Base-by-base conservation (phyloP, 139 green algal genomes). In the Gonium pectorale region DNA sequence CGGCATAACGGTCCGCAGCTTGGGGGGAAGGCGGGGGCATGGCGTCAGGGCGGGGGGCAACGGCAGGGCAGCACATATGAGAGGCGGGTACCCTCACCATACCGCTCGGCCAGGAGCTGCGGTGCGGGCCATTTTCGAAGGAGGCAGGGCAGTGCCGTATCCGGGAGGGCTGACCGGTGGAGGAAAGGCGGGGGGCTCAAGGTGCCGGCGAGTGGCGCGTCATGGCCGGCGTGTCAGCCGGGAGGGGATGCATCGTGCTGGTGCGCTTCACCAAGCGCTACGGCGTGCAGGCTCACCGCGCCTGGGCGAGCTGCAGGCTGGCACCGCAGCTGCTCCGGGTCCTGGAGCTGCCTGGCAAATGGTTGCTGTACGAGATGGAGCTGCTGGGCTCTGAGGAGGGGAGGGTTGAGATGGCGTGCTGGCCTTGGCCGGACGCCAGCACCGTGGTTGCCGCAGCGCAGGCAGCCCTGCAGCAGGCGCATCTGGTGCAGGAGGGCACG, bases 301-400 rank as follows among this genome's bases (percentile, higher is more conserved):
- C 43, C 9, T 78, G 68, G 68, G 68, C 68, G 9, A 43, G 27
- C 9, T 6, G 33, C 7, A 43, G 43, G 0, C 68, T 78, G 68
- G 68, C 68, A 29, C 68, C 68, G 13, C 43, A 27, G 43, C 43
- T 78, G 43, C 27, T 27, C 27, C 43, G n/a, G 15, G 21, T 43
- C 43, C 6, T 31, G 68, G 17, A 15, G 26, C 68, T 78, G 5
- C 68, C 41, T 24, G 43, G 68, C 26, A 43, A 43, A 26, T 78
- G 68, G 68, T 5, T 78, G 41, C 27, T 43, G 43, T 41, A 44
- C 15, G 26, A 59, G 43, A 74, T 74, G 67, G 67, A 74, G 67
- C 19, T 54, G 67, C 26, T 74, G 67, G 19, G 41, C 11, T 17
- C 6, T 3, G 15, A 54, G 40, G 67, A 74, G 6, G 67, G 67